A percentile compares a stretch with the other conserved stretches of the same genome.
Conservation (phyloP, 2,329 filamentous ascomycete genomes). For the Akanthomyces muscarius region DNA sequence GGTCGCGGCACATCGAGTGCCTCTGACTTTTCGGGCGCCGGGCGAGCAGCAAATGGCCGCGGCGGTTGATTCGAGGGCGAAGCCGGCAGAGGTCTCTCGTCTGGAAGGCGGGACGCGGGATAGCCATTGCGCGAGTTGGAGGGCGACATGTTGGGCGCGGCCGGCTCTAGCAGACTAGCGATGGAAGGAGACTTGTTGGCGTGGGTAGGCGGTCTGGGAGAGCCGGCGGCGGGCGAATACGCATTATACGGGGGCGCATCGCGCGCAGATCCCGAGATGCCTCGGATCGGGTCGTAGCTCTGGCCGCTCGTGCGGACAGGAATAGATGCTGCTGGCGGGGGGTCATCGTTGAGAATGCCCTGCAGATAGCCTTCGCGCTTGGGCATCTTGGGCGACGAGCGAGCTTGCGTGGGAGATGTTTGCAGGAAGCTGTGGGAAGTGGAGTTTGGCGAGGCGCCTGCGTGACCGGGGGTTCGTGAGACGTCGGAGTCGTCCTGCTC, state of each 20-base stretch:
- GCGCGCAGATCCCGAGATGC: constrained; percentile 65
- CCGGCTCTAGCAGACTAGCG: constrained; percentile 74
- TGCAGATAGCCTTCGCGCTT: constrained; percentile 53
- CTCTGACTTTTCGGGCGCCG: constrained; percentile 33
- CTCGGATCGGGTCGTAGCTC: constrained; percentile 80
- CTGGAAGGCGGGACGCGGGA: constrained; percentile 28
- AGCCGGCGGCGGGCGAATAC: constrained; percentile 42
- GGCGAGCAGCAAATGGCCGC: constrained; percentile 28
- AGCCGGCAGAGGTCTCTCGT: constrained; percentile 37
- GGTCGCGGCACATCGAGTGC: constrained; percentile 33
- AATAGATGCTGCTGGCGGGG: constrained; percentile 37
- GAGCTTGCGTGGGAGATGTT: constrained; percentile 28
- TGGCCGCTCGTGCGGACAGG: constrained; percentile 66
- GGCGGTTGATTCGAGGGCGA: constrained; percentile 40
- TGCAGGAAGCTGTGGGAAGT: constrained; percentile 25
- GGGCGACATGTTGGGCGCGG: constrained; percentile 30
- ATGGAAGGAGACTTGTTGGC: constrained; percentile 71
- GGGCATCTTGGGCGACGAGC: constrained; percentile 42
- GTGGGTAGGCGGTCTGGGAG: constrained; percentile 43
- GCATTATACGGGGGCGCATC: constrained; percentile 55
- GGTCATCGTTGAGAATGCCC: constrained; percentile 53
- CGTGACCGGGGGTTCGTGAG: constrained; percentile 19
- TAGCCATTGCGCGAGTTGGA: constrained; percentile 24
- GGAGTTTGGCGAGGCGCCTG: constrained; percentile 20
- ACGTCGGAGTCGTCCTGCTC: constrained; percentile 29